Percentiles rank a stretch among this genome's conserved stretches.
Conservation (phyloP, 2,329 filamentous ascomycete genomes). For the Fusarium acutatum region DNA sequence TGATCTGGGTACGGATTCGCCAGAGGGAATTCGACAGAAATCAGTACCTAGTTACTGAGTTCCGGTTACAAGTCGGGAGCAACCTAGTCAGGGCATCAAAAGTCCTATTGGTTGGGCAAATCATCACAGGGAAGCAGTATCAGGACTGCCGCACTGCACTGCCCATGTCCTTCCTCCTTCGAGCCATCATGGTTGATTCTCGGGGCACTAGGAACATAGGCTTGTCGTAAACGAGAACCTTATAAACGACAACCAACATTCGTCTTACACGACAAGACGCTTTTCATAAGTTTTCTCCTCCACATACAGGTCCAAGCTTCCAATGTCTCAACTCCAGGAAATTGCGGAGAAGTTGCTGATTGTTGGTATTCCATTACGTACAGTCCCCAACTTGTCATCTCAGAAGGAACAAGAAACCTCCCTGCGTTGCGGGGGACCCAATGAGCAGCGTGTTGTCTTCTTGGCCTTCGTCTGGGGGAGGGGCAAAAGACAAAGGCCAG, state of each 20-base stretch:
- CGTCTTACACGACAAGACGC: background rate
- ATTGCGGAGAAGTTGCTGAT: constrained; percentile 27
- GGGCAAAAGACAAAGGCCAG: constrained; percentile 13
- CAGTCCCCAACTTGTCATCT: background rate
- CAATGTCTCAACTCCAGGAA: background rate
- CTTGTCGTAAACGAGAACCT: background rate
- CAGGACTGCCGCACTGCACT: background rate
- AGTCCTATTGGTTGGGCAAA: background rate
- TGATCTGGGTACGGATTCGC: background rate
- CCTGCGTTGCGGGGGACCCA: constrained; percentile 20
- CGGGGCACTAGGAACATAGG: background rate
- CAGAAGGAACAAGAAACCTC: constrained; percentile 16
- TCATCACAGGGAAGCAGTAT: background rate
- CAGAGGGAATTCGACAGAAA: background rate
- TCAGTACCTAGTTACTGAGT: background rate
- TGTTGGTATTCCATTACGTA: constrained; percentile 31
- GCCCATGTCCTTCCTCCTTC: background rate
- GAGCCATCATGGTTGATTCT: background rate
- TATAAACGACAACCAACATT: background rate
- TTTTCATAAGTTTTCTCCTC: background rate
- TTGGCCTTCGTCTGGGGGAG: constrained; percentile 36
- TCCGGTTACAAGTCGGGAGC: background rate
- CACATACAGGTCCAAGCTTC: constrained; percentile 6
- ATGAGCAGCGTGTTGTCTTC: constrained; percentile 8
- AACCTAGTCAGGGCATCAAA: background rate